A percentile compares a stretch with the other conserved stretches of the same genome.
phyloP scores from a whole-genome alignment of 306 rosid genomes.

The Lablab purpureus region DNA sequence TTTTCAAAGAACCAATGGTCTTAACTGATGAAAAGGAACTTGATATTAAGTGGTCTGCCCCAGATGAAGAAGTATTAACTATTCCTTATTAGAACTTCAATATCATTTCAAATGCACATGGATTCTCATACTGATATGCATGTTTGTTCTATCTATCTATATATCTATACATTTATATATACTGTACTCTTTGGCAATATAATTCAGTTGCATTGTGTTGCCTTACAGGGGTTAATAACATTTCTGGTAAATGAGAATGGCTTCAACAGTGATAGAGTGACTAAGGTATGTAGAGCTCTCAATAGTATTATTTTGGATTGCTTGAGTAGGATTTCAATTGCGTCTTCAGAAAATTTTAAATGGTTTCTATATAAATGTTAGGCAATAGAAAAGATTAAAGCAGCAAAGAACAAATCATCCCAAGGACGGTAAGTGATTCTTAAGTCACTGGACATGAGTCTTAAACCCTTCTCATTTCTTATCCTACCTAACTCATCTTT shows the following conservation, averaged over 20 bases:
- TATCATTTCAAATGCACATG: slow-evolving; percentile 35
- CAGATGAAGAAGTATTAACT: slow-evolving; percentile 85
- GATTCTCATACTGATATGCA: slow-evolving; percentile 7
- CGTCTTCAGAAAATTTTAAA: slow-evolving; percentile 34
- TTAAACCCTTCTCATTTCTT: slow-evolving; percentile 16
- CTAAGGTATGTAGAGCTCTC: slow-evolving; percentile 66
- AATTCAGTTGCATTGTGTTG: slow-evolving; percentile 39
- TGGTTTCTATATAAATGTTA: slow-evolving; percentile 51
- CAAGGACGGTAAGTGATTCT: slow-evolving; percentile 85
- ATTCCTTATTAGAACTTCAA: slow-evolving; percentile 41
- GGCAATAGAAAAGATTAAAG: slow-evolving; percentile 97
- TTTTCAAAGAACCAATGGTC: slow-evolving; percentile 87
- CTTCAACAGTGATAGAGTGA: slow-evolving; percentile 88
- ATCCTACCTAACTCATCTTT: slow-evolving; percentile 39
- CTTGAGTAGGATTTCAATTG: slow-evolving; percentile 38
- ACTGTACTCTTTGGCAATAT: slow-evolving; percentile 38
- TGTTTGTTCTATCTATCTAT: slow-evolving; percentile 22
- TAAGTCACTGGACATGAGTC: slow-evolving; percentile 21
- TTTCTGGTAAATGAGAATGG: slow-evolving; percentile 96
- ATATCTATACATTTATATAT: neutral
- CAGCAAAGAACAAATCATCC: slow-evolving; percentile 89
- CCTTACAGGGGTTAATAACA: slow-evolving; percentile 74
- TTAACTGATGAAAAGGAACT: slow-evolving; percentile 69
- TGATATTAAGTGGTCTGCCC: slow-evolving; percentile 90
- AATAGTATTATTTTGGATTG: neutral